phyloP scores from a whole-genome alignment of 2,329 filamentous ascomycete species.

The Dothistroma septosporum region DNA sequence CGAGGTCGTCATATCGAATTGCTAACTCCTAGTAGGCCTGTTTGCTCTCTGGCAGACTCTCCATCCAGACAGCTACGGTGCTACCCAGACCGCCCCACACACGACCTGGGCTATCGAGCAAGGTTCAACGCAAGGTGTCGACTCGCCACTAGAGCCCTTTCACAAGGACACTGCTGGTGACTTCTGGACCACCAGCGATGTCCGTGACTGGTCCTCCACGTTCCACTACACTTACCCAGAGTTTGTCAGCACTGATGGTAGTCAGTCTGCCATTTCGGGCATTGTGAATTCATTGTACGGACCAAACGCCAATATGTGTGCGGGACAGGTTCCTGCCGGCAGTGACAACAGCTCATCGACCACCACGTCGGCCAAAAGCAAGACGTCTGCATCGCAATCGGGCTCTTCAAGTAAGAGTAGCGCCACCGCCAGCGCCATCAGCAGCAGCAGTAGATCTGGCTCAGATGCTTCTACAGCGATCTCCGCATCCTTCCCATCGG shows the following conservation, averaged over 20 bases:
- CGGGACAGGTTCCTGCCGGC: constrained; percentile 16
- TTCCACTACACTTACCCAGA: constrained; percentile 77
- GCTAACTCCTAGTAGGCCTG: constrained; percentile 35
- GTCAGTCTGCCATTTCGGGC: constrained; percentile 47
- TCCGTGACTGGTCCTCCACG: constrained; percentile 58
- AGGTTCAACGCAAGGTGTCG: constrained; percentile 43
- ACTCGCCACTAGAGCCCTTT: constrained; percentile 52
- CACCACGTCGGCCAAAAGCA: background rate
- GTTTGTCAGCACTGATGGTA: constrained; percentile 44
- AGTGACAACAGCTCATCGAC: constrained; percentile 4
- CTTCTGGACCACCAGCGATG: constrained; percentile 65
- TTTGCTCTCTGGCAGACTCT: constrained; percentile 75
- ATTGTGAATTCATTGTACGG: constrained; percentile 56
- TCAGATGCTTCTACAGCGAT: background rate
- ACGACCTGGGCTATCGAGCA: constrained; percentile 59
- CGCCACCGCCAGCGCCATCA: background rate
- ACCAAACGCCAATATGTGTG: constrained; percentile 16
- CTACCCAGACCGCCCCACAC: constrained; percentile 50
- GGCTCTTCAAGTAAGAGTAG: background rate
- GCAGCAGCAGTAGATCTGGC: background rate
- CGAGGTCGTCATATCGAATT: background rate
- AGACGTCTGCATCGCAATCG: no score
- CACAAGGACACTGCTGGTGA: constrained; percentile 50
- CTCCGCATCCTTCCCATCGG: background rate
- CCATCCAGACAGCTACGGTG: constrained; percentile 64